A percentile compares a stretch with the other conserved stretches of the same genome.
Conservation (phyloP, 2,329 filamentous ascomycete genomes). For the Pseudogymnoascus sp. region DNA sequence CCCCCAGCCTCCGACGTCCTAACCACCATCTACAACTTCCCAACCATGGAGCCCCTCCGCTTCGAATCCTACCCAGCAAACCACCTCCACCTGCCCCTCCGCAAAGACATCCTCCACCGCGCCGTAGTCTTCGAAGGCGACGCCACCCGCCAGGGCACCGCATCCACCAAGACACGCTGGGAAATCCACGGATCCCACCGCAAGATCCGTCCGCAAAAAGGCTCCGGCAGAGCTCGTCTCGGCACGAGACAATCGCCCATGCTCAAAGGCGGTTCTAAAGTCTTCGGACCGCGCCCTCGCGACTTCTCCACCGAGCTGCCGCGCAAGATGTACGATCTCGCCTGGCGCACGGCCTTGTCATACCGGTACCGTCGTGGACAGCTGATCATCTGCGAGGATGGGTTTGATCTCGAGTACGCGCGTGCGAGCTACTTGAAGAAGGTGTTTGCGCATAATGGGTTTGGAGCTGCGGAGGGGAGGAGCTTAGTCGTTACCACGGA, state of each 20-base stretch:
- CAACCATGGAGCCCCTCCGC: conserved; percentile 73
- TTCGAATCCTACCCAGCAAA: conserved; percentile 73
- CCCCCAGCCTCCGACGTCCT: conserved; percentile 57
- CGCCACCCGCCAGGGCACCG: conserved; percentile 78
- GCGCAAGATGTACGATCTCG: conserved; percentile 88
- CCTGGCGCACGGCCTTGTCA: conserved; percentile 88
- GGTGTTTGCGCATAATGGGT: conserved; percentile 64
- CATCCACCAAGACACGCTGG: conserved; percentile 70
- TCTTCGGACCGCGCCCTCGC: conserved; percentile 83
- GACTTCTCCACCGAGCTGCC: conserved; percentile 83
- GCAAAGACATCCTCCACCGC: conserved; percentile 85
- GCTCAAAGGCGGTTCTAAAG: conserved; percentile 76
- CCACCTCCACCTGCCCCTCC: conserved; percentile 80
- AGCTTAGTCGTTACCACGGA: conserved; percentile 68
- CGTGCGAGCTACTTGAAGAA: conserved; percentile 55
- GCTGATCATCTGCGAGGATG: conserved; percentile 76
- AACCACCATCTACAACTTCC: conserved; percentile 85
- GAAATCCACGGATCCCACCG: conserved; percentile 78
- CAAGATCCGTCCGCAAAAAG: conserved; percentile 85
- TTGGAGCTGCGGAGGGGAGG: conserved; percentile 61
- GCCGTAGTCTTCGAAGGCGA: conserved; percentile 92
- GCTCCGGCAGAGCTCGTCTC: conserved; percentile 69
- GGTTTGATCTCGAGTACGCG: conserved; percentile 55
- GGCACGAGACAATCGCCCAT: conserved; percentile 79
- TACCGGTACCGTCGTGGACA: conserved; percentile 86